phyloP scores from a whole-genome alignment of 2,329 filamentous ascomycete species.

The Sporothrix brunneoviolacea region DNA sequence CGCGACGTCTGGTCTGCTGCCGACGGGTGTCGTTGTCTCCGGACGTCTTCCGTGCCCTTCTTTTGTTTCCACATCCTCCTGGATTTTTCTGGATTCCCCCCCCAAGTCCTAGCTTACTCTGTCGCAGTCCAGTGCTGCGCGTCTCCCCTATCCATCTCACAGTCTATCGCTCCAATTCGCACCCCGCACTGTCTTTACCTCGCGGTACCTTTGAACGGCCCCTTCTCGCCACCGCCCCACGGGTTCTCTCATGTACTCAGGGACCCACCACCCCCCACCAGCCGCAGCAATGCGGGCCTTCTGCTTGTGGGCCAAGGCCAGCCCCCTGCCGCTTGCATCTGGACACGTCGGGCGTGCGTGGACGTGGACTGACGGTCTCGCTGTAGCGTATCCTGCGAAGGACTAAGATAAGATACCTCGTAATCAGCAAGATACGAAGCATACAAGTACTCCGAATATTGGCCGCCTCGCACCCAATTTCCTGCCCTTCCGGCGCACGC shows the following conservation, averaged over 20 bases:
- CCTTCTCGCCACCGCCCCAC: too few relatives aligned
- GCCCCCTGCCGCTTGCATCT: slow-evolving; percentile 15
- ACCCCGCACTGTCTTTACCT: background rate
- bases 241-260: slow-evolving; percentile 3
- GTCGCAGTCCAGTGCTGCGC: too few relatives aligned
- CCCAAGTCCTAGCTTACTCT: too few relatives aligned
- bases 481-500: slow-evolving; percentile 3
- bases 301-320: background rate
- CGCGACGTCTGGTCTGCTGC: too few relatives aligned
- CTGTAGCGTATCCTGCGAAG: too few relatives aligned
- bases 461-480: slow-evolving; percentile 3
- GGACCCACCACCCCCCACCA: background rate
- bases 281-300: slow-evolving; percentile 11
- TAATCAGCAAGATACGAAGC: too few relatives aligned
- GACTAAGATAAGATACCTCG: too few relatives aligned
- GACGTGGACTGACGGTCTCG: too few relatives aligned
- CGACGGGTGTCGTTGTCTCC: too few relatives aligned
- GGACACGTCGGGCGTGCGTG: slow-evolving; percentile 1
- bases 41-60: background rate
- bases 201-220: background rate
- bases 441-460: background rate
- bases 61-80: background rate
- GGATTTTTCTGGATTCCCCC: background rate
- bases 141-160: too few relatives aligned
- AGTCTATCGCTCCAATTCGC: too few relatives aligned